Evolutionary conservation across 169 alveolate genomes (phyloP), one percentile per base, ranked within the genome.

Genomic region (Fabrea salina): DNA sequence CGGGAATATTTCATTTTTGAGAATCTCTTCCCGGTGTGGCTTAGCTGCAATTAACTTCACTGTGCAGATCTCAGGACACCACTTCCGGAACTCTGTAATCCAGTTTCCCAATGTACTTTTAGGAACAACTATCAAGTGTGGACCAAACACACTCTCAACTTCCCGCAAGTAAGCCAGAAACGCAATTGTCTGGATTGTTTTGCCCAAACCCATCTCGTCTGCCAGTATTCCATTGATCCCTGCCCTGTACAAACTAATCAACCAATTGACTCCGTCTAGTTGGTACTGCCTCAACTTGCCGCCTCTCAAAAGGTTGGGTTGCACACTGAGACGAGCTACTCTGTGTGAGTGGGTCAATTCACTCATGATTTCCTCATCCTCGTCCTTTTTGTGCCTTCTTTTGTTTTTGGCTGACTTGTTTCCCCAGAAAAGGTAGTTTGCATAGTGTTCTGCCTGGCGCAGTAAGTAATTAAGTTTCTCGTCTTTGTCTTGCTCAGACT

Each of bases 191-290:
- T 95, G 88, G 2, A 95, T 90, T 30, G 98, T 95, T 83, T 95
- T 95, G 4, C 98, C 98, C 49, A 95, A 83, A 5, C 98, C 98
- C 98, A 95, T 95, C 72, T 95, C 98, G 90, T 95, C 98, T 2
- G 98, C 98, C 58, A 95, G 82, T 53, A 95, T 95, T 3, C 98
- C 98, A 81, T 95, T 95, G 22, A 95, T 90, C 37, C 88, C 89
- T 49, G 90, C 87, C 72, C 89, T 78, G 43, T 92, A 89, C 25
- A 95, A 78, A 54, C 86, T 89, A 51, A 86, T 75, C 54, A 95
- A 59, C 97, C 98, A 95, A 64, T 95, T 93, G 47, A 95, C 66
- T n/a, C 96, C 98, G 54, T 90, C 95, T 56, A 95, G 33, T 84
- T 95, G 93, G 76, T 95, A 92, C 43, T 86, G 89, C 74, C 94